Percentiles rank a stretch among this genome's conserved stretches.
Conservation (phyloP, 345 rosid species). For the Excoecaria agallocha region DNA sequence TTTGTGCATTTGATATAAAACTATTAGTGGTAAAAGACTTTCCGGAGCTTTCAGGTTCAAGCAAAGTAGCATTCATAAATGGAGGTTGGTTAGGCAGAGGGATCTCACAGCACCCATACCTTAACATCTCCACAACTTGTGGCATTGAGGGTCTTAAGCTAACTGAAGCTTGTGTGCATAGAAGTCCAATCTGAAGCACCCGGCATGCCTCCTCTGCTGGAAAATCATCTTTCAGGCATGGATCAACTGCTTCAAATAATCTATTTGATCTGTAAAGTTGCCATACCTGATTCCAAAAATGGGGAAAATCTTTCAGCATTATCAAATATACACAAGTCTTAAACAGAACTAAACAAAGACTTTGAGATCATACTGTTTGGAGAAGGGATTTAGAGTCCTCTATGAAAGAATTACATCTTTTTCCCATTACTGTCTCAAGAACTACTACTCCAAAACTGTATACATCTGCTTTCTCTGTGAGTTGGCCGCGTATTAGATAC, state of each 20-base stretch:
- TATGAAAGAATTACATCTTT: constrained; percentile 33
- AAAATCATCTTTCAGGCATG: constrained; percentile 26
- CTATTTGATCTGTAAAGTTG: constrained; percentile 36
- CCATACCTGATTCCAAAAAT: constrained; percentile 43
- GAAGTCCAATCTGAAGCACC: constrained; percentile 47
- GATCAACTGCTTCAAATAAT: constrained; percentile 37
- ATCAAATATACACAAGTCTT: background rate
- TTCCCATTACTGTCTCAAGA: constrained; percentile 45
- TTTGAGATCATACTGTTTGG: constrained; percentile 33
- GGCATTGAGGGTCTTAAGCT: constrained; percentile 49
- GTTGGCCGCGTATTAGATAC: constrained; percentile 48
- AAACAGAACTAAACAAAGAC: background rate
- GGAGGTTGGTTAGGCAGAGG: constrained; percentile 53
- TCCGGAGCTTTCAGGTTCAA: constrained; percentile 22
- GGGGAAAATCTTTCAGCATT: background rate
- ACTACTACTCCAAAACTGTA: constrained; percentile 50
- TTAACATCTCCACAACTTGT: constrained; percentile 39
- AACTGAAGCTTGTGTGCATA: constrained; percentile 49
- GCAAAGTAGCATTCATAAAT: constrained; percentile 30
- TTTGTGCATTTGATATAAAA: constrained; percentile 25
- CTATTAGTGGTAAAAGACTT: constrained; percentile 28
- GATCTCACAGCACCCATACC: constrained; percentile 18
- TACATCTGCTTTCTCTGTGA: constrained; percentile 55
- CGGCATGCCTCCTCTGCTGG: constrained; percentile 24
- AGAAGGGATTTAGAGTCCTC: constrained; percentile 39